Conservation (phyloP, 1,139 yeast species). For the Taphrina populina region DNA sequence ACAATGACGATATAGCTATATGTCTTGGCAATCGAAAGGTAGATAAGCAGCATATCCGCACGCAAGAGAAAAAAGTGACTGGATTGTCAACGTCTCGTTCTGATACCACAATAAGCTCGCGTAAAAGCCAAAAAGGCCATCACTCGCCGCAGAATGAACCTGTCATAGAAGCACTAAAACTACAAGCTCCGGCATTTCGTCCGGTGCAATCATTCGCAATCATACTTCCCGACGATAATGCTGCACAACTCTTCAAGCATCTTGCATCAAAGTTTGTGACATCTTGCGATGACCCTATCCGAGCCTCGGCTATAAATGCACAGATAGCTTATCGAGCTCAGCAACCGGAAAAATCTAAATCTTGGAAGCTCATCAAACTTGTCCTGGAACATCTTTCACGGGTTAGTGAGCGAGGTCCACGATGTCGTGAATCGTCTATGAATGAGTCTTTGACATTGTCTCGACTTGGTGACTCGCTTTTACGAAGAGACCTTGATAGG, state of each 20-base stretch:
- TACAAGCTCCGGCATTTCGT: not conserved
- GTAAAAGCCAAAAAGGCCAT: not conserved
- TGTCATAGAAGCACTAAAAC: conserved; percentile 51
- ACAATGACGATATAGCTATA: conserved; percentile 49
- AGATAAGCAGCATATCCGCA: conserved; percentile 15
- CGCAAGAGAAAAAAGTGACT: not conserved
- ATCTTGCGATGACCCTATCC: conserved; percentile 47
- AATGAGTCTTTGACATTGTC: conserved; percentile 7
- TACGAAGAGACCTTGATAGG: conserved; percentile 22
- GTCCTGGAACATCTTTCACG: conserved; percentile 15
- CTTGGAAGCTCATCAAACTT: conserved; percentile 59
- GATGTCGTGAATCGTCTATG: not conserved
- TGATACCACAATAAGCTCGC: not conserved
- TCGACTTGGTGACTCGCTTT: conserved; percentile 10
- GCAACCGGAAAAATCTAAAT: conserved; percentile 60
- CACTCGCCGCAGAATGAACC: conserved; percentile 2
- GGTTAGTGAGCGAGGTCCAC: conserved; percentile 2
- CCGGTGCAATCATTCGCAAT: conserved; percentile 27
- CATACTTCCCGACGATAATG: conserved; percentile 8
- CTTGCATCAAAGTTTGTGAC: conserved; percentile 34
- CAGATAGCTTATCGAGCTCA: conserved; percentile 57
- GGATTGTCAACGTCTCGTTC: not conserved
- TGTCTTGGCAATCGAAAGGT: conserved; percentile 15
- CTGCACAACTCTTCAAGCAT: conserved; percentile 9
- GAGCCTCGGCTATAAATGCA: conserved; percentile 62